Evolutionary conservation across 1,284 basidiomycete genomes (phyloP).

Genomic region (Abortiporus biennis): DNA sequence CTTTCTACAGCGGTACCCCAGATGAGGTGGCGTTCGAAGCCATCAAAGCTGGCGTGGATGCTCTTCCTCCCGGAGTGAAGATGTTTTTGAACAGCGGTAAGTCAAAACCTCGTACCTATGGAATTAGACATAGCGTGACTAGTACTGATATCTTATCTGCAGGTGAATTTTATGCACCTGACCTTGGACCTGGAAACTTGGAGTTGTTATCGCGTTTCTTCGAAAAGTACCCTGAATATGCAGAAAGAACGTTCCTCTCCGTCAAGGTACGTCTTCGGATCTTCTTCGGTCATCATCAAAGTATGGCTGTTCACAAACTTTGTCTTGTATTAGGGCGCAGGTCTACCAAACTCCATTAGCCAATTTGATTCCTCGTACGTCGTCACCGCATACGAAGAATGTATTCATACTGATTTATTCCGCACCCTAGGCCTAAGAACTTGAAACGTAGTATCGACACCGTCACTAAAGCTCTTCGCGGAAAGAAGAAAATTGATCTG

Average conservation of each 20-base stretch:
- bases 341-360: too few relatives aligned
- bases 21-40: conserved; percentile 55
- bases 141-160: too few relatives aligned
- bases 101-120: too few relatives aligned
- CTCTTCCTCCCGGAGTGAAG: conserved; percentile 39
- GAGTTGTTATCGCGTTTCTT: conserved; percentile 39
- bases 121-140: too few relatives aligned
- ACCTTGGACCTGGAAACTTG: conserved; percentile 30
- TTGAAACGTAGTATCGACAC: conserved; percentile 33
- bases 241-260: conserved; percentile 42
- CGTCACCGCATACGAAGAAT: too few relatives aligned
- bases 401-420: background rate
- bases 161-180: conserved; percentile 39
- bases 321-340: too few relatives aligned
- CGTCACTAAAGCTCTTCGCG: conserved; percentile 32
- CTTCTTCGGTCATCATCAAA: too few relatives aligned
- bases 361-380: too few relatives aligned
- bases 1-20: too few relatives aligned
- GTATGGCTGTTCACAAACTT: too few relatives aligned
- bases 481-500: conserved; percentile 38
- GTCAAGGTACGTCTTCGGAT: conserved; percentile 27
- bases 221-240: conserved; percentile 46
- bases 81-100: conserved; percentile 42
- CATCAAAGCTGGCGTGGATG: conserved; percentile 58
- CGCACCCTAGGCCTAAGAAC: conserved; percentile 31